Evolutionary conservation across 2,329 filamentous ascomycete species (phyloP), one percentile per base, ranked within the genome.

Genomic region (Botryosphaeria dothidea): DNA sequence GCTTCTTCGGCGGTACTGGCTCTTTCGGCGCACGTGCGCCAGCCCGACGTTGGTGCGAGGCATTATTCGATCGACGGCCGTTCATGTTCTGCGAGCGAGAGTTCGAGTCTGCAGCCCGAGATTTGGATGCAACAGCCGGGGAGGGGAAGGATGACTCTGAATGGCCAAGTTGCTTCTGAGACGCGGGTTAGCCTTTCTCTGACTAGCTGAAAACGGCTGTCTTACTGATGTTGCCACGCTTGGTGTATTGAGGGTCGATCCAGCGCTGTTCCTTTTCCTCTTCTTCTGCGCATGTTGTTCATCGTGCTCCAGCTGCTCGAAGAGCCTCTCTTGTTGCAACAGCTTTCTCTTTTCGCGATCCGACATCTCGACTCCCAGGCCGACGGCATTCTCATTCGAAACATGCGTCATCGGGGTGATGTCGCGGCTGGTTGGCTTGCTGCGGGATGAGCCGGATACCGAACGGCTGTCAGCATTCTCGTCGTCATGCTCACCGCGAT

Each of bases 311-410:
- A 87, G 79, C 69, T 86, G 83, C 67, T 86, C 83, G 67, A 88
- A 88, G 66, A 88, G 83, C 68, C 85, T 85, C 70, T 89, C 86
- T 46, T 85, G 84, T 64, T 86, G 85, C 62, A 86, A 85, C 52
- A 89, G 81, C 74, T 89, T 89, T 66, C 86, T 84, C 70, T 83
- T 83, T 69, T 89, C 87, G 4, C 87, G 82, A 67, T 85, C 86
- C 1, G 87, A 88, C 67, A 88, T 78, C 67, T 86, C 86, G 1
- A 80, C 73, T 11, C 80, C 77, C 58, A 78, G 66, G 4, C 74
- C 69, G 29, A 77, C 75, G 52, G 75, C 76, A 9, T 80, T 82
- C 65, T 81, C 82, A 29, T 79, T 75, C 7, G 80, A 82, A 65
- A 81, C 83, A 68, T 83, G 82, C 11, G 80, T 80, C 56, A 83